phyloP scores from a whole-genome alignment of 78 protist genomes.

The Planoprotostelium fungivorum region DNA sequence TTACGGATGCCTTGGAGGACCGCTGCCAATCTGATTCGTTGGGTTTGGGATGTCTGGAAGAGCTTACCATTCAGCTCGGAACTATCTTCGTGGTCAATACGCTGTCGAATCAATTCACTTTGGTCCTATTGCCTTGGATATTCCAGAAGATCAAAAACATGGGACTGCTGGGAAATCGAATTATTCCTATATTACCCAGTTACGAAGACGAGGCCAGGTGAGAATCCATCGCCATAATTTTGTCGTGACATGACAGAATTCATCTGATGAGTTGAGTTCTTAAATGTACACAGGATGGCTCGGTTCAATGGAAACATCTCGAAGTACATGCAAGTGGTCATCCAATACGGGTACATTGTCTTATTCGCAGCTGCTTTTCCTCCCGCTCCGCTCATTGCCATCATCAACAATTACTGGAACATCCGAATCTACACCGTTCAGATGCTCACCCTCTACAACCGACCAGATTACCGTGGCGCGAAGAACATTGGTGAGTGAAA shows the following conservation, averaged over 20 bases:
- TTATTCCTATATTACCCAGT: neutral
- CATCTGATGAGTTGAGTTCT: conserved; percentile 1
- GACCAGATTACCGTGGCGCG: neutral
- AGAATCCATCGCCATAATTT: neutral
- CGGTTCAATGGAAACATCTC: neutral
- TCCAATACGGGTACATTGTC: conserved; percentile 55
- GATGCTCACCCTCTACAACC: neutral
- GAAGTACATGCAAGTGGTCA: conserved; percentile 4
- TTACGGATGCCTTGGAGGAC: conserved; percentile 8
- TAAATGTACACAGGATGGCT: conserved; percentile 12
- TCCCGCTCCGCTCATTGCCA: conserved; percentile 52
- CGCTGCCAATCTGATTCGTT: neutral
- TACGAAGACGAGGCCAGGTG: neutral
- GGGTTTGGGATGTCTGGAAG: conserved; percentile 29
- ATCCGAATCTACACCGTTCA: neutral
- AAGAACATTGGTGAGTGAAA: neutral
- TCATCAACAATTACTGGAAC: conserved; percentile 36
- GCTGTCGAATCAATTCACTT: conserved; percentile 1
- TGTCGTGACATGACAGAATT: conserved; percentile 20
- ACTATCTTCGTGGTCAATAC: conserved; percentile 21
- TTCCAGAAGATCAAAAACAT: neutral
- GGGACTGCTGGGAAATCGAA: neutral
- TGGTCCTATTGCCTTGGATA: conserved; percentile 19
- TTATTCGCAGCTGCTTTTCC: conserved; percentile 71
- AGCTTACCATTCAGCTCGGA: conserved; percentile 43